These are phyloP conservation scores for Arthrobotrys sinensis DNA, from an alignment of 2,329 filamentous ascomycete species.

Conservation along the genomic window DNA sequence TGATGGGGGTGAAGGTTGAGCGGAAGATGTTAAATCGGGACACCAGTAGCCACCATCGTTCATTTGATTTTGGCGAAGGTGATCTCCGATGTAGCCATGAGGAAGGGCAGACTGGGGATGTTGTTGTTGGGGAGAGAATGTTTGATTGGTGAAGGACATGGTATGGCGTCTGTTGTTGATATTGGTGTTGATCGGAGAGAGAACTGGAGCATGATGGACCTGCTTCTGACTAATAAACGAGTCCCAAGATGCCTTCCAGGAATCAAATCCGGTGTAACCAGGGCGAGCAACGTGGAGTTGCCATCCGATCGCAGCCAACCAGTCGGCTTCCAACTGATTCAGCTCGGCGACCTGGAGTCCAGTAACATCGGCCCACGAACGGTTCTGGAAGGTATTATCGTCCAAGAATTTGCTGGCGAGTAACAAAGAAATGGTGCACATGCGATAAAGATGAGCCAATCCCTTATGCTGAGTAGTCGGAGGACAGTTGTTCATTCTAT, in stretches of 20 bases:
- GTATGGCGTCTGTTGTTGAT: conserved; percentile 71
- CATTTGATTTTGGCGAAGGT: conserved; percentile 66
- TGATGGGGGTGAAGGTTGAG: conserved; percentile 71
- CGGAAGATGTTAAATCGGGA: conserved; percentile 62
- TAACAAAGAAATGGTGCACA: conserved; percentile 86
- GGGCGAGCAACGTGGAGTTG: conserved; percentile 88
- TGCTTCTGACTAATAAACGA: conserved; percentile 72
- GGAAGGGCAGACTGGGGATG: conserved; percentile 62
- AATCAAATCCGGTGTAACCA: conserved; percentile 78
- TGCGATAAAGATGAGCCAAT: conserved; percentile 84
- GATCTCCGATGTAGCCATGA: conserved; percentile 63
- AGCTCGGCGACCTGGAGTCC: conserved; percentile 87
- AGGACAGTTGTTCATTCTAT: conserved; percentile 83
- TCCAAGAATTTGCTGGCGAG: conserved; percentile 96
- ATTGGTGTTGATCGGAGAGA: conserved; percentile 77
- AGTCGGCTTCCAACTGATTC: conserved; percentile 88
- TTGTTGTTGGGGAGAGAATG: conserved; percentile 72
- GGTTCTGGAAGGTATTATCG: conserved; percentile 97
- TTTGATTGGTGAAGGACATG: conserved; percentile 70
- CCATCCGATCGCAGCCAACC: conserved; percentile 87
- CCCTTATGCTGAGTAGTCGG: conserved; percentile 72
- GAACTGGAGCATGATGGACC: conserved; percentile 64
- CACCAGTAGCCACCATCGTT: conserved; percentile 67
- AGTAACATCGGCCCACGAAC: conserved; percentile 95
- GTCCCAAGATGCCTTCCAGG: conserved; percentile 78